phyloP scores from a whole-genome alignment of 176 grass and related monocot species.

The Bromus sterilis region DNA sequence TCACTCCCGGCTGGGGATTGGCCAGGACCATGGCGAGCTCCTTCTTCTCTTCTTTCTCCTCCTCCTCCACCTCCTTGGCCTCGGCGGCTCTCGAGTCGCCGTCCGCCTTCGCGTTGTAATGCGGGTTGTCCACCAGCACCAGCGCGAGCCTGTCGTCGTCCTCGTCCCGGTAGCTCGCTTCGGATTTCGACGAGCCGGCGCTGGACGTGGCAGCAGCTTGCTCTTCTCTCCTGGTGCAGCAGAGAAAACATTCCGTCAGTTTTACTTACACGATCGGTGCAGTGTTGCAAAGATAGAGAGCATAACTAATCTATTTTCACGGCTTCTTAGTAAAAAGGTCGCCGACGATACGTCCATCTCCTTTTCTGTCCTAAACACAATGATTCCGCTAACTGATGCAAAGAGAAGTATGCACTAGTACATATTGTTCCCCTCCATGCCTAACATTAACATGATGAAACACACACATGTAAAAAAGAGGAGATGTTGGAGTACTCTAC shows the following conservation, averaged over 20 bases:
- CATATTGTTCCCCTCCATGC: neutral
- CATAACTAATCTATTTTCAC: no score
- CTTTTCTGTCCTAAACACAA: neutral
- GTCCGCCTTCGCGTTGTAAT: neutral
- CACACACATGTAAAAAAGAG: neutral
- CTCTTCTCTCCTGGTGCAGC: neutral
- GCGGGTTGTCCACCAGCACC: constrained; percentile 9
- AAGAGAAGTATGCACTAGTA: neutral
- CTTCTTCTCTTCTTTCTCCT: neutral
- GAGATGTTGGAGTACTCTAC: neutral
- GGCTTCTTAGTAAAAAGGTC: no score
- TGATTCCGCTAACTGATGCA: neutral
- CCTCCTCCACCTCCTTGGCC: neutral
- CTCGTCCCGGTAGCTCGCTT: neutral
- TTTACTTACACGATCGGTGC: neutral
- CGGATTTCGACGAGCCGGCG: constrained; percentile 8
- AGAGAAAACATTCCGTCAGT: neutral
- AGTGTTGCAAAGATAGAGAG: no score
- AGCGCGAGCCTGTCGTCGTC: constrained; percentile 31
- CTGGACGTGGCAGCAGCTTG: neutral
- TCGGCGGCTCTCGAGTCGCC: neutral
- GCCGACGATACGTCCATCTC: neutral
- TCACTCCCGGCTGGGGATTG: neutral
- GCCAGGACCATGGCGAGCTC: constrained; percentile 47
- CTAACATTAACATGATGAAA: constrained; percentile 16